Conservation (phyloP, 306 rosid species). For the Senna siamea region DNA sequence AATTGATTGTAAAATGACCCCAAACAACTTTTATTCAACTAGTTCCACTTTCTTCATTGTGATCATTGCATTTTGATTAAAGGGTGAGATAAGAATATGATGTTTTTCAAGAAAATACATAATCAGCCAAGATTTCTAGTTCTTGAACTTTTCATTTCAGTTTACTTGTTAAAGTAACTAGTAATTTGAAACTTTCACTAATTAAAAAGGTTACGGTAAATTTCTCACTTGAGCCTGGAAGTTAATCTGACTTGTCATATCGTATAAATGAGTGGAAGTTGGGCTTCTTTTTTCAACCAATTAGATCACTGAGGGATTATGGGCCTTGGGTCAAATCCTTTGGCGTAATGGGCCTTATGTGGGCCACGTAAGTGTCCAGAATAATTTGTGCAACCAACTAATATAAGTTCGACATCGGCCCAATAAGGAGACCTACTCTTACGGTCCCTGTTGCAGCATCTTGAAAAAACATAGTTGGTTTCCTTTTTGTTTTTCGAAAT, state of each 20-base stretch:
- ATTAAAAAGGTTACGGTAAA: background rate
- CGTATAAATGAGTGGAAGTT: background rate
- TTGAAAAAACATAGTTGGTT: no score
- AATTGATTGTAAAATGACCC: no score
- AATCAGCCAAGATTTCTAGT: background rate
- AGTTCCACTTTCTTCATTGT: background rate
- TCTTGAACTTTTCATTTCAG: no score
- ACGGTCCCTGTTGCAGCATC: no score
- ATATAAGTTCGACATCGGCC: background rate
- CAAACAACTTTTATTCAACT: background rate
- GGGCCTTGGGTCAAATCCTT: background rate
- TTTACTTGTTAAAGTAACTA: background rate
- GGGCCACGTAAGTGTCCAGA: no score
- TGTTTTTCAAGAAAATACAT: no score
- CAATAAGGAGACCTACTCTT: background rate
- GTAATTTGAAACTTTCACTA: background rate
- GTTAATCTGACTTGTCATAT: no score
- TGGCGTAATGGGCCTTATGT: background rate
- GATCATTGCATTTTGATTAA: background rate
- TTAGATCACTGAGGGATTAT: background rate
- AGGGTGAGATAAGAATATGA: background rate
- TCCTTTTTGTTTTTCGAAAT: no score
- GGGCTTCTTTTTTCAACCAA: background rate
- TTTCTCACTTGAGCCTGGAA: no score
- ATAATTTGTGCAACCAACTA: no score